Base-by-base conservation (phyloP, 2,329 filamentous ascomycete species). In the Cladosporium velox region DNA sequence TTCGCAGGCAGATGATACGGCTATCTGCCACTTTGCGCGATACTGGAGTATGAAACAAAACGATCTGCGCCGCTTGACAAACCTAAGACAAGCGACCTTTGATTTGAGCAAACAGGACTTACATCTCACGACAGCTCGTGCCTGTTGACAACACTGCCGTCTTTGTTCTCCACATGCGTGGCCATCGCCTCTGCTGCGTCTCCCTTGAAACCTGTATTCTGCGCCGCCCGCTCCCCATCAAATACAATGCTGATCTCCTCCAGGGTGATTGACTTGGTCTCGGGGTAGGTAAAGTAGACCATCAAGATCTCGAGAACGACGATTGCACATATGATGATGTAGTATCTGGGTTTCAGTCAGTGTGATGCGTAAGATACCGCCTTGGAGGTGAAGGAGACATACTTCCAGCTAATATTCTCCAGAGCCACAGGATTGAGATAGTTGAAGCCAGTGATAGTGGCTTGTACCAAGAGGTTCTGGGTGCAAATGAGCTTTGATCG, bases 381-480 rank as follows among this genome's bases (percentile, higher is more conserved):
- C 6, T n/a, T 52, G 41, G 14, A 44, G 10, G 41, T 3, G 5
- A n/a, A 21, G 26, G 26, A 21, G 2, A 14, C 51, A 35, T 34
- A 67, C 59, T 67, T 65, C 65, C 65, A 68, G 24, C 59, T 59
- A 24, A 70, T 69, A 18, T 67, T 65, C 47, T 66, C 30, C 5
- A 70, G 47, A 15, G 67, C 67, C 3, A 70, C 66, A 1, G 68
- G 68, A 34, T 66, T 67, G 26, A 68, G 52, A 38, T 68, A 75
- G 21, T 69, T 70, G 68, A 73, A 73, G 26, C 75, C 73, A 65
- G 81, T 79, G 35, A 83, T 78, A 24, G 79, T 78, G 28, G 77
- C 70, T 67, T 79, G 77, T 59, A 80, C 76, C 32, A 77, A 74
- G 35, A 79, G 72, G 67, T 79, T 79, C 72, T 79, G 76, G 18